Conservation (phyloP, 306 rosid species). For the Herpetospermum pedunculosum region DNA sequence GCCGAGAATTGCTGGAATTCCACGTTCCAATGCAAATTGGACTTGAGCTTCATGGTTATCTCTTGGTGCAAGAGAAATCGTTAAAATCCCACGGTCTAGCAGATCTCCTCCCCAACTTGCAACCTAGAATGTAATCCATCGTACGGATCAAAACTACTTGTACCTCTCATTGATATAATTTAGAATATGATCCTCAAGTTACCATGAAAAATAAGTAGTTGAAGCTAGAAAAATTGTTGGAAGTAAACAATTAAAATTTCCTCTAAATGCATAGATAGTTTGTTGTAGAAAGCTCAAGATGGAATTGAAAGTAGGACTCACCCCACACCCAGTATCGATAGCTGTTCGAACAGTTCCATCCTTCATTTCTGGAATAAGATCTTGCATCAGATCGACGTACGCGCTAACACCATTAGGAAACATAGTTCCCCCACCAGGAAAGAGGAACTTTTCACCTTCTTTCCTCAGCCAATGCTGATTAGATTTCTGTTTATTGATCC, state of each 20-base stretch:
- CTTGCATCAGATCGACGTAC: constrained; percentile 81
- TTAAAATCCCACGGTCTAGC: constrained; percentile 80
- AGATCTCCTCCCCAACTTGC: constrained; percentile 99
- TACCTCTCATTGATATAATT: not conserved
- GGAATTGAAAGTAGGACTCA: constrained; percentile 30
- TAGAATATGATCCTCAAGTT: not conserved
- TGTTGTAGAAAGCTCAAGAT: not conserved
- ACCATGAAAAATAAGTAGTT: not conserved
- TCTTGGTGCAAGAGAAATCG: constrained; percentile 94
- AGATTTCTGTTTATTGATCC: constrained; percentile 93
- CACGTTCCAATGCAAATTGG: constrained; percentile 96
- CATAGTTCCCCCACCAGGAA: constrained; percentile 99
- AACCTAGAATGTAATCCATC: constrained; percentile 41
- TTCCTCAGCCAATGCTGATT: constrained; percentile 91
- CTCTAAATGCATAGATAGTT: not conserved
- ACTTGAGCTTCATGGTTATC: constrained; percentile 99
- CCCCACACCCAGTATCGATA: constrained; percentile 98
- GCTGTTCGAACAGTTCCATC: constrained; percentile 93
- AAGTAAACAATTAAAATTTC: not conserved
- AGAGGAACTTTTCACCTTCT: constrained; percentile 92
- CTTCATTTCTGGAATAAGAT: constrained; percentile 85
- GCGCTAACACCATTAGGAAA: constrained; percentile 89
- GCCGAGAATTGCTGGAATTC: constrained; percentile 95
- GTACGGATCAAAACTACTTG: constrained; percentile 5
- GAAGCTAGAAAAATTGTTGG: not conserved